Evolutionary conservation across 441 rosid species (phyloP).

Genomic region (Populus hybrid): DNA sequence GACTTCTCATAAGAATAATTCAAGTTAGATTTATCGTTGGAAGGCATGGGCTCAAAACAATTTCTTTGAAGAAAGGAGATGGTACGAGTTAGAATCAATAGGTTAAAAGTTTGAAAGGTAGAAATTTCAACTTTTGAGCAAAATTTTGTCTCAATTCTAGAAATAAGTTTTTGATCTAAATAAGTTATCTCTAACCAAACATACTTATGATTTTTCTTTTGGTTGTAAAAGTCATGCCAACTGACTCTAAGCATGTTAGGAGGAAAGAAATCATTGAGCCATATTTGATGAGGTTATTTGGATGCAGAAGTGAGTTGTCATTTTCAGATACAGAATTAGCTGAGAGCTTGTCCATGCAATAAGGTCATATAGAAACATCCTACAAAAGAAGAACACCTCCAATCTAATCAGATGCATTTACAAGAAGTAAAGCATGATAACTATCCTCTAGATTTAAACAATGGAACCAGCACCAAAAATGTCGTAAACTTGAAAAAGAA

Average conservation of each 20-base stretch:
- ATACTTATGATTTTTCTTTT: too few relatives aligned
- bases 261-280: background rate
- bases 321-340: slow-evolving; percentile 5
- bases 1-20: background rate
- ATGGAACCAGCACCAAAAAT: background rate
- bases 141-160: too few relatives aligned
- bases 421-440: background rate
- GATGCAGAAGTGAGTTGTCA: background rate
- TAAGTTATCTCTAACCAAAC: too few relatives aligned
- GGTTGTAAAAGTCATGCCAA: background rate
- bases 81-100: background rate
- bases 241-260: background rate
- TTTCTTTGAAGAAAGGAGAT: background rate
- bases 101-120: too few relatives aligned
- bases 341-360: background rate
- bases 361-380: background rate
- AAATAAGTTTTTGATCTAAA: too few relatives aligned
- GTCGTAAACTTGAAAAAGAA: background rate
- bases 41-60: background rate
- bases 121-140: too few relatives aligned
- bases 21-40: background rate
- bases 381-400: background rate
- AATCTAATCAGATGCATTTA: background rate
- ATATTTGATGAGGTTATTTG: background rate
- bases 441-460: background rate